A percentile compares a stretch with the other conserved stretches of the same genome.
These are phyloP conservation scores for Claviceps citrina DNA, from an alignment of 2,329 filamentous ascomycete genomes.

Conservation along the genomic window DNA sequence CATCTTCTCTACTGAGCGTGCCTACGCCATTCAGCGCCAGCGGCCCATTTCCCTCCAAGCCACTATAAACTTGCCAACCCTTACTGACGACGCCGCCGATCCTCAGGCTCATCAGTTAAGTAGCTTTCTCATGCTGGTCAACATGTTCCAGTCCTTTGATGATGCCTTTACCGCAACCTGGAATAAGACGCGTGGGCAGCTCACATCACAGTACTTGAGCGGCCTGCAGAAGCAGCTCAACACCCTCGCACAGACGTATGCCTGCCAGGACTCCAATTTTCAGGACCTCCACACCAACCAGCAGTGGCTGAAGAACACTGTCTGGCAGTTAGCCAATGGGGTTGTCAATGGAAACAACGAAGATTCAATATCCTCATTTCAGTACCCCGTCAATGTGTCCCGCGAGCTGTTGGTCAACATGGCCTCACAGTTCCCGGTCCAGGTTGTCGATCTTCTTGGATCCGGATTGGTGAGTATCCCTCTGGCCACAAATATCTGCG, in stretches of 20 bases:
- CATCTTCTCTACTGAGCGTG: slow-evolving; percentile 54
- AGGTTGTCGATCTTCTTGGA: slow-evolving; percentile 63
- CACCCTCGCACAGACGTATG: slow-evolving; percentile 36
- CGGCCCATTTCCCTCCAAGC: slow-evolving; percentile 56
- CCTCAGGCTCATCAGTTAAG: slow-evolving; percentile 36
- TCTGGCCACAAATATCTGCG: neutral
- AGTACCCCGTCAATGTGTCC: slow-evolving; percentile 47
- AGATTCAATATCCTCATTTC: slow-evolving; percentile 43
- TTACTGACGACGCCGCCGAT: slow-evolving; percentile 44
- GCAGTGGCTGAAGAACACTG: slow-evolving; percentile 48
- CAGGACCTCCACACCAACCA: slow-evolving; percentile 43
- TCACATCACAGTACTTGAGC: slow-evolving; percentile 40
- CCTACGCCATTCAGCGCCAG: slow-evolving; percentile 56
- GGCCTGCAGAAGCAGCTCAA: slow-evolving; percentile 47
- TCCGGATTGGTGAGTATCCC: slow-evolving; percentile 48
- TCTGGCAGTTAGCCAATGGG: slow-evolving; percentile 47
- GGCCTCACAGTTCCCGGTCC: slow-evolving; percentile 54
- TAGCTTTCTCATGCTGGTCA: slow-evolving; percentile 44
- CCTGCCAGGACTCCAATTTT: slow-evolving; percentile 38
- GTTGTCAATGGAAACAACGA: slow-evolving; percentile 30
- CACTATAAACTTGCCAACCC: slow-evolving; percentile 48
- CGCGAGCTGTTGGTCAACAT: slow-evolving; percentile 48
- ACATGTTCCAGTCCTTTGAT: slow-evolving; percentile 51
- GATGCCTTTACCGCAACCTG: slow-evolving; percentile 47
- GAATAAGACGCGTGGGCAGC: slow-evolving; percentile 47